phyloP scores from a whole-genome alignment of 2,329 filamentous ascomycete genomes.

The Phialophora tarda region DNA sequence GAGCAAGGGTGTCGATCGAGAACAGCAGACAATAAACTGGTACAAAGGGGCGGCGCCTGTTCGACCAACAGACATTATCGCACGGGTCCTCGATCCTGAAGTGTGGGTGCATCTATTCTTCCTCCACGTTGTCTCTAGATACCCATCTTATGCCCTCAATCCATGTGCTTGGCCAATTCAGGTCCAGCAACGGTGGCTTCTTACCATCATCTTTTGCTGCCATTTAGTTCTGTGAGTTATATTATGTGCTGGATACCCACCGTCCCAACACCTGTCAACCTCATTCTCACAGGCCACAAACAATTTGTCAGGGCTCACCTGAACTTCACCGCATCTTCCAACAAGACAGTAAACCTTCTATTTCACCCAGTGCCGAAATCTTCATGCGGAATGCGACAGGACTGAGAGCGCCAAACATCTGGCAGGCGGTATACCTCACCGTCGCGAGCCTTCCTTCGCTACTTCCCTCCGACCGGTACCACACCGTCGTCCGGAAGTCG shows the following conservation, averaged over 20 bases:
- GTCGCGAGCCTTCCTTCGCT: neutral
- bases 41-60: conserved; percentile 4
- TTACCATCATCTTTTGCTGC: neutral
- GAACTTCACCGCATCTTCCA: conserved; percentile 1
- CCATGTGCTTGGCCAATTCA: neutral
- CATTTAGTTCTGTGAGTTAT: neutral
- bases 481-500: neutral
- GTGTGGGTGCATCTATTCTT: conserved; percentile 6
- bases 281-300: conserved; percentile 5
- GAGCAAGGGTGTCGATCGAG: conserved; percentile 1
- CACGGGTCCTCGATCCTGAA: neutral
- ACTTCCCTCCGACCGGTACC: neutral
- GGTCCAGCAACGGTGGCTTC: neutral
- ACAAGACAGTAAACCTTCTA: neutral
- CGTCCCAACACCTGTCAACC: neutral
- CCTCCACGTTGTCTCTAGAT: conserved; percentile 7
- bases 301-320: conserved; percentile 9
- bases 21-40: neutral
- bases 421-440: neutral
- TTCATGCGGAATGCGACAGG: neutral
- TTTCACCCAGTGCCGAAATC: neutral
- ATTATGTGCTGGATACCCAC: neutral
- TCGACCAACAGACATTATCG: neutral
- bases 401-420: neutral
- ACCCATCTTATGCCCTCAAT: conserved; percentile 4